These are phyloP conservation scores for Myxozyma melibiosi DNA, from an alignment of 805 yeast genomes.

Conservation along the genomic window DNA sequence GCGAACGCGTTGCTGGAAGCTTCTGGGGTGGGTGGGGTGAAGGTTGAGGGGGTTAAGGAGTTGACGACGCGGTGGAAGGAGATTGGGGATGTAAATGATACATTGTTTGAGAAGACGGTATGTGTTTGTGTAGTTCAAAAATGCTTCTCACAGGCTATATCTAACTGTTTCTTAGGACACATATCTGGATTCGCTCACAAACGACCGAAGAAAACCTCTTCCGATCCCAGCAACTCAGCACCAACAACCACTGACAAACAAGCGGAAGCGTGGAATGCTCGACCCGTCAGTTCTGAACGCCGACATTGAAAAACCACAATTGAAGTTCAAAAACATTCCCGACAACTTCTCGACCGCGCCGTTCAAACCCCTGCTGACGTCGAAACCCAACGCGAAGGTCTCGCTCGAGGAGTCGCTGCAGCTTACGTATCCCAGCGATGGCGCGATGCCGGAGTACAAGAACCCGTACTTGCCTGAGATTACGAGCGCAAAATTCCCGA, in stretches of 20 bases:
- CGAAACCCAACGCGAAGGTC: slow-evolving; percentile 69
- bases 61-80: slow-evolving; percentile 59
- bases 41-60: slow-evolving; percentile 48
- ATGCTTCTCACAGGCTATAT: slow-evolving; percentile 16
- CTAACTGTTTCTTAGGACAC: slow-evolving; percentile 33
- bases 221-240: neutral
- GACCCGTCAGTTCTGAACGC: slow-evolving; percentile 30
- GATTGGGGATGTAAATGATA: slow-evolving; percentile 65
- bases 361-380: slow-evolving; percentile 69
- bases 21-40: slow-evolving; percentile 28
- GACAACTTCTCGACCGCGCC: slow-evolving; percentile 73
- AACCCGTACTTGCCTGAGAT: slow-evolving; percentile 13
- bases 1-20: slow-evolving; percentile 32
- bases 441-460: slow-evolving; percentile 16
- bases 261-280: slow-evolving; percentile 28
- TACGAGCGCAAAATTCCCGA: slow-evolving; percentile 9
- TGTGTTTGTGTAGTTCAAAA: slow-evolving; percentile 19
- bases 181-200: slow-evolving; percentile 25
- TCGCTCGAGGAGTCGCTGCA: slow-evolving; percentile 54
- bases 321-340: slow-evolving; percentile 55
- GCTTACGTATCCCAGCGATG: slow-evolving; percentile 31
- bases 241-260: slow-evolving; percentile 47
- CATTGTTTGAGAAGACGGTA: slow-evolving; percentile 66
- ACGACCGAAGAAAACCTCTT: slow-evolving; percentile 44
- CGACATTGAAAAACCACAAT: slow-evolving; percentile 66